Evolutionary conservation across 805 yeast genomes (phyloP), one percentile per base, ranked within the genome.

Genomic region (Wickerhamomyces strasburgensis): DNA sequence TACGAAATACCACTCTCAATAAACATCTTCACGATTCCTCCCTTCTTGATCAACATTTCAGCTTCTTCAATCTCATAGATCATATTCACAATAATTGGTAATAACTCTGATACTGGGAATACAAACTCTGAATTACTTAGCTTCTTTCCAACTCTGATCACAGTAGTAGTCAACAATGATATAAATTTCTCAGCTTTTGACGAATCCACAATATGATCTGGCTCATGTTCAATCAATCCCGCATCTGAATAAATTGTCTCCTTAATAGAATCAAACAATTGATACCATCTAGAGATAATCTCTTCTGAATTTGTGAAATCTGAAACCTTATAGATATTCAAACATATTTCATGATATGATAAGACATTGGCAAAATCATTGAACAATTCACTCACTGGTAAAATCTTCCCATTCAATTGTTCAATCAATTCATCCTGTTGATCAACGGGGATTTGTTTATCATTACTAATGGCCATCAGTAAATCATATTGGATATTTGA

Each of bases 361-460:
- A 89, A 65, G 17, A 95, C 95, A 50, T 84, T 89, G 10, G 95
- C 86, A 60, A 72, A 90, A 45, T 77, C 81, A 62, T 93, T 90
- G 67, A 79, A 90, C 36, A 93, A 64, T 40, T 84, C 93, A 51
- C 84, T 80, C 23, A 88, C 76, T 4, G 81, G 72, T 49, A 82
- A 64, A 24, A 93, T 75, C 53, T 73, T 72, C 27, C 70, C 75
- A 54, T 84, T 75, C 38, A 93, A 69, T 29, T 72, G 68, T 11
- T 61, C 64, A 5, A 70, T 55, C 9, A 84, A 73, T 32, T 68
- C 70, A 6, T 62, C 59, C 48, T 75, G 75, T 30, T 77, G 73
- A 2, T 66, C 70, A 6, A 59, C 65, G 34, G 60, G 61, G 25
- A 78, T 55, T 52, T 84, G 64, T 13, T 55, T 51, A 53, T 81